Conservation (phyloP, 2,329 filamentous ascomycete species). For the Apiospora kogelbergensis region DNA sequence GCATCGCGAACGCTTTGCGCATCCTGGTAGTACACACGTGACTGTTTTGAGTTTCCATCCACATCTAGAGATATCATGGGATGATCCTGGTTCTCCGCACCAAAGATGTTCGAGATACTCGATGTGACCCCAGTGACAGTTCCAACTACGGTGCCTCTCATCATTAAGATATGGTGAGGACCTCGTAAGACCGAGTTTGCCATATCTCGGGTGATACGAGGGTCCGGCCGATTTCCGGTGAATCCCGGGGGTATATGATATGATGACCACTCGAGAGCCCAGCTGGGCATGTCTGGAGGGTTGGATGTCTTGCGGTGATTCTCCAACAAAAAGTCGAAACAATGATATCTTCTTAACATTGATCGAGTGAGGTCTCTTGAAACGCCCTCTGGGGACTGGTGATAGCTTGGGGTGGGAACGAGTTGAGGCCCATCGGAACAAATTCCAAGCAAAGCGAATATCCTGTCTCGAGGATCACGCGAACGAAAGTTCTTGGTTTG, state of each 20-base stretch:
- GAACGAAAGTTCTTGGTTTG: not conserved
- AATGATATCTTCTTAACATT: not conserved
- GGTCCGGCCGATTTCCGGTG: too few species aligned
- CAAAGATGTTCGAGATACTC: too few species aligned
- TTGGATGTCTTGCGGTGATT: not conserved
- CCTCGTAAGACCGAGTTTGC: too few species aligned
- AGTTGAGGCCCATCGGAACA: not conserved
- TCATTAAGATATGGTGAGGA: not conserved
- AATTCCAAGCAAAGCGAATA: not conserved
- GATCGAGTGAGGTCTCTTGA: not conserved
- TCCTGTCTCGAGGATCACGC: not conserved
- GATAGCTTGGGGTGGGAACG: not conserved
- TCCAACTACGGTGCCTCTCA: not conserved
- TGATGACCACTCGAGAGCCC: not conserved
- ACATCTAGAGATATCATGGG: too few species aligned
- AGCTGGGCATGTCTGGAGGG: not conserved
- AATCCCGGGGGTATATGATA: not conserved
- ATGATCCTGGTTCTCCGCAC: too few species aligned
- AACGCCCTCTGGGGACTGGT: not conserved
- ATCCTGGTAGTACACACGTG: not conserved
- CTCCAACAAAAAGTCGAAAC: not conserved
- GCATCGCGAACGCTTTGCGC: not conserved
- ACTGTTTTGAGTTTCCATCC: too few species aligned
- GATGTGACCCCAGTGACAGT: too few species aligned
- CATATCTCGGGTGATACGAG: too few species aligned